These are phyloP conservation scores for Saccharomycopsis babjevae DNA, from an alignment of 805 yeast genomes.

Conservation along the genomic window DNA sequence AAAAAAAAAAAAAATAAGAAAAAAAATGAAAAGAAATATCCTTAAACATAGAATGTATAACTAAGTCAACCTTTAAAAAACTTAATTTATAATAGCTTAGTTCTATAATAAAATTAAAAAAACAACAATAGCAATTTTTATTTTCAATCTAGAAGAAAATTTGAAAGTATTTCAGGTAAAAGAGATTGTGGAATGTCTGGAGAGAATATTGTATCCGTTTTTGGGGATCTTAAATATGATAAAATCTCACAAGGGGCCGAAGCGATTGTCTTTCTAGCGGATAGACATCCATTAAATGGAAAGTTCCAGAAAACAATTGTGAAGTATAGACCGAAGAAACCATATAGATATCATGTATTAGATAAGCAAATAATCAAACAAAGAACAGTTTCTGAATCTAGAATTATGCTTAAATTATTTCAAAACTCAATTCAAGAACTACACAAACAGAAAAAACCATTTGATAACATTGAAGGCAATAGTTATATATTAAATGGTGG, in stretches of 20 bases:
- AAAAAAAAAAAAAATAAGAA: not conserved
- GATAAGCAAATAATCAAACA: slow-evolving; percentile 69
- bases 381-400: slow-evolving; percentile 77
- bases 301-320: slow-evolving; percentile 39
- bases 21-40: not conserved
- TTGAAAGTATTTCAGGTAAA: not conserved
- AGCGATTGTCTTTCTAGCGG: slow-evolving; percentile 62
- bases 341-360: slow-evolving; percentile 79
- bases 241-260: slow-evolving; percentile 83
- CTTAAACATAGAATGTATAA: not conserved
- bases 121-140: too few relatives aligned
- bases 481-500: slow-evolving; percentile 25
- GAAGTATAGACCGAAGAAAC: slow-evolving; percentile 81
- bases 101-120: too few relatives aligned
- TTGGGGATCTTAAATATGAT: not conserved
- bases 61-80: not conserved
- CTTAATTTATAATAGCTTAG: not conserved
- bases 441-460: not conserved
- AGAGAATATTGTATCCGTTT: slow-evolving; percentile 1
- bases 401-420: slow-evolving; percentile 50
- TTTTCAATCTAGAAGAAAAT: too few relatives aligned
- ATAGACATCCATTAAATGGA: slow-evolving; percentile 49
- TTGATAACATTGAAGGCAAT: not conserved
- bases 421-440: slow-evolving; percentile 28
- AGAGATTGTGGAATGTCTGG: not conserved